These are phyloP conservation scores for Onygena corvina DNA, from an alignment of 2,329 filamentous ascomycete species.

Conservation along the genomic window DNA sequence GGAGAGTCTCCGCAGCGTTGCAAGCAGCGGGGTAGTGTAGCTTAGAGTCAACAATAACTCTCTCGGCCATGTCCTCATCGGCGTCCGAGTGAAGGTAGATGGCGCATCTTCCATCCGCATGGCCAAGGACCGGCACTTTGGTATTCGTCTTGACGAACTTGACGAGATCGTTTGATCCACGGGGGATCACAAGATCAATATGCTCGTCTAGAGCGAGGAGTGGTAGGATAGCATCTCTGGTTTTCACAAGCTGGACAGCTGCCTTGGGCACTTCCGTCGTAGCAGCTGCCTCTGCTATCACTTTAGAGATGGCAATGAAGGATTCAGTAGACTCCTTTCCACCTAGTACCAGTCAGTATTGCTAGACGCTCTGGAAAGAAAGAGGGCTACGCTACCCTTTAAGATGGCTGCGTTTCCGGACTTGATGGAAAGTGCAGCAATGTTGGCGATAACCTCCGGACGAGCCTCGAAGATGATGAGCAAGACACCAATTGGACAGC, in stretches of 20 bases:
- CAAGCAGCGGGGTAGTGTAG: slow-evolving; percentile 90
- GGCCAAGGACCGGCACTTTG: slow-evolving; percentile 88
- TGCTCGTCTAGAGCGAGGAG: slow-evolving; percentile 74
- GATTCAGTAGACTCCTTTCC: slow-evolving; percentile 92
- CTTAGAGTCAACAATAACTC: slow-evolving; percentile 81
- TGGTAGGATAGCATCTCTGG: slow-evolving; percentile 76
- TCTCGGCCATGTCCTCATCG: slow-evolving; percentile 56
- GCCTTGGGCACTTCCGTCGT: slow-evolving; percentile 65
- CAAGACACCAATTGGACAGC: slow-evolving; percentile 91
- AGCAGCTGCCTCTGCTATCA: slow-evolving; percentile 67
- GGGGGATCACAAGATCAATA: slow-evolving; percentile 90
- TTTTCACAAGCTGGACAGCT: slow-evolving; percentile 87
- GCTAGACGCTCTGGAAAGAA: background rate
- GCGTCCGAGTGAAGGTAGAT: slow-evolving; percentile 74
- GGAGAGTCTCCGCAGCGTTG: slow-evolving; percentile 83
- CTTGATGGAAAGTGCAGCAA: slow-evolving; percentile 88
- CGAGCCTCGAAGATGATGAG: slow-evolving; percentile 97
- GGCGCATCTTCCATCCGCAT: slow-evolving; percentile 85
- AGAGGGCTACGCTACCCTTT: slow-evolving; percentile 49
- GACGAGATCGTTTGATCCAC: slow-evolving; percentile 82
- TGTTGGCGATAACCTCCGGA: slow-evolving; percentile 96
- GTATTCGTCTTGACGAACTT: slow-evolving; percentile 81
- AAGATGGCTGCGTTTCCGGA: slow-evolving; percentile 94
- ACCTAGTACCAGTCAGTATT: slow-evolving; percentile 36
- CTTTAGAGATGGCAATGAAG: slow-evolving; percentile 79